Base-by-base conservation (phyloP, 2,329 filamentous ascomycete genomes). In the Neocucurbitaria cava region DNA sequence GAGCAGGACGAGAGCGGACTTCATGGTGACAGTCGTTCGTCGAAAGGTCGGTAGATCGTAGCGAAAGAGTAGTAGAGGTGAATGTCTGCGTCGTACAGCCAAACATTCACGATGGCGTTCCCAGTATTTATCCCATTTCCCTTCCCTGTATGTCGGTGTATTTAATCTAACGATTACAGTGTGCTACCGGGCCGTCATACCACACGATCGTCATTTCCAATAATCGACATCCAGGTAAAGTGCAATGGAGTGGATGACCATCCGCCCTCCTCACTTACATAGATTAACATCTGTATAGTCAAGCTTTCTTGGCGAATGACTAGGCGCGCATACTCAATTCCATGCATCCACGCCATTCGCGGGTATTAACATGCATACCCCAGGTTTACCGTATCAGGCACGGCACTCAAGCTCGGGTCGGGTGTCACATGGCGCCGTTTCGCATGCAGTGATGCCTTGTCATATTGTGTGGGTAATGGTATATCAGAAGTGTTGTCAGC, bases 1-100 rank as follows among this genome's bases (percentile, higher is more conserved):
- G 49, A 75, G 66, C 38, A 75, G 46, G 26, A 72, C 57, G 40
- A 72, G 39, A 45, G 64, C 57, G 42, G 70, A 56, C 67, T 72
- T 75, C 72, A 75, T 75, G 18, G 49, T 70, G 52, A 28, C 28
- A 28, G n/a, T 18, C 46, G 28, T 36, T 47, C 35, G 17, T 18
- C 49, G 23, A 49, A 46, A 46, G 31, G 10, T 13, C 26, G 18
- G 38, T 24, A 41, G 49, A 52, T 63, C 48, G 49, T 23, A 40
- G 9, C 11, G 38, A 62, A 46, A 31, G 47, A 41, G 51, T 24
- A 11, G 11, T 49, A 15, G 31, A 46, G 55, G 46, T 40, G 54
- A 57, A 31, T 18, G 41, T 36, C 38, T 41, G 26, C 26, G 20
- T 45, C 28, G 40, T 49, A 39, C 49, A 46, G 42, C 15, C 41